These are phyloP conservation scores for Russula virescens DNA, from an alignment of 768 basidiomycete genomes.

Conservation along the genomic window DNA sequence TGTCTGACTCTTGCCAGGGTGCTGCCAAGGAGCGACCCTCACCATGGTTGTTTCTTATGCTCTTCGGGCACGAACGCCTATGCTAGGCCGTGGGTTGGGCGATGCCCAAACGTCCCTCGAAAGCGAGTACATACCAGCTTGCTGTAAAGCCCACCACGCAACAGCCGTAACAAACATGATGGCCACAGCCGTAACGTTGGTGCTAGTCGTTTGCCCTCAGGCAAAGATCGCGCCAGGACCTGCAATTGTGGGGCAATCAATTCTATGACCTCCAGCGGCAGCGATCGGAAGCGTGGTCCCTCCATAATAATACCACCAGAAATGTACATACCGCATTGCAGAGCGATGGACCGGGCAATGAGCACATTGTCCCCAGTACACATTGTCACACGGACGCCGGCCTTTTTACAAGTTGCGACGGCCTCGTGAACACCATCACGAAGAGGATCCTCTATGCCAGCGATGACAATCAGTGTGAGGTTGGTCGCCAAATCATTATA, in stretches of 20 bases:
- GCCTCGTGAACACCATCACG: slow-evolving; percentile 86
- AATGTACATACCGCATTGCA: slow-evolving; percentile 93
- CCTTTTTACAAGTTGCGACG: slow-evolving; percentile 78
- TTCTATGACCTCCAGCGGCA: too few species aligned
- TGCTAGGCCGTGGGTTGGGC: too few species aligned
- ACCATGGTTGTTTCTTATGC: too few species aligned
- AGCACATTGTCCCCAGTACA: slow-evolving; percentile 97
- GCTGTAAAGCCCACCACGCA: too few species aligned
- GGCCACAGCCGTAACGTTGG: too few species aligned
- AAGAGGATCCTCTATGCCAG: slow-evolving; percentile 95
- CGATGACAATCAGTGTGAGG: slow-evolving; percentile 81
- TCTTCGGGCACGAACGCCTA: too few species aligned
- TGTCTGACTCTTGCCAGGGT: too few species aligned
- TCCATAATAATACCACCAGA: slow-evolving; percentile 97
- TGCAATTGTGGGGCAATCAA: slow-evolving; percentile 89
- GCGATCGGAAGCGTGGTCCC: slow-evolving; percentile 89
- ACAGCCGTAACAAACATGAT: too few species aligned
- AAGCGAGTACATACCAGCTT: too few species aligned
- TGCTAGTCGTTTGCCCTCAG: slow-evolving; percentile 96
- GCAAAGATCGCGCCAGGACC: slow-evolving; percentile 94
- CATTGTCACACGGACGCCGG: slow-evolving; percentile 96
- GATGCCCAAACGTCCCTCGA: too few species aligned
- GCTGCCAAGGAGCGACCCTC: too few species aligned
- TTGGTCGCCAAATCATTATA: slow-evolving; percentile 65
- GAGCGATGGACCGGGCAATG: slow-evolving; percentile 92